Evolutionary conservation across 306 rosid species (phyloP), one percentile per base, ranked within the genome.

Genomic region (Heteromeles arbutifolia): DNA sequence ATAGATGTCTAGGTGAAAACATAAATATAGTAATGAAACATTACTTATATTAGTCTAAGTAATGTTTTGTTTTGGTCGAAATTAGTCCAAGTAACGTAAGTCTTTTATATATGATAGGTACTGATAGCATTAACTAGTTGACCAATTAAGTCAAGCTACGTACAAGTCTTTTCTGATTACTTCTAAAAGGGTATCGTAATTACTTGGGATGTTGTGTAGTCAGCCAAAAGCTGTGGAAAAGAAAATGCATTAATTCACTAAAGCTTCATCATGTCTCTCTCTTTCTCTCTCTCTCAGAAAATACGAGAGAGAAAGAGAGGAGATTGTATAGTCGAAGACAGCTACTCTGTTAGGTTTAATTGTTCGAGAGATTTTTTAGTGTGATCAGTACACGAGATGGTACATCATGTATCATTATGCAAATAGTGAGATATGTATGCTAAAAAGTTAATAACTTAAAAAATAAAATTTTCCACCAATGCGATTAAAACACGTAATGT

Each of bases 211-310:
- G 80, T 75, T 81, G 88, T 79, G 21, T 13, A 6, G n/a, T 34
- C 31, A 41, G 76, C 39, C 82, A 81, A 81, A 87, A 82, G 91
- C 82, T 81, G 67, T 50, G 70, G 28, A 74, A 84, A 74, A 78
- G 64, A 56, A 39, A 21, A 24, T 58, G 39, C 87, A 45, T 37
- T 67, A 80, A 82, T 67, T 68, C 62, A 79, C 79, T 48, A 66
- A 50, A 82, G 80, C 68, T 26, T 62, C 21, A 15, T 28, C 17
- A 8, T 22, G 8, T 24, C 31, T n/a, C 26, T 45, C 52, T 53
- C 57, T 5, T 1, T 32, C 39, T 34, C 5, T 31, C 32, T 31
- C 4, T 31, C 32, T 31, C 32, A 53, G 43, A 65, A 69, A 44
- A 61, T 15, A 65, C 21, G 37, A 61, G 14, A 57, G 22, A 64